Evolutionary conservation across 768 basidiomycete genomes (phyloP), one percentile per base, ranked within the genome.

Genomic region (Psilocybe cyanescens): DNA sequence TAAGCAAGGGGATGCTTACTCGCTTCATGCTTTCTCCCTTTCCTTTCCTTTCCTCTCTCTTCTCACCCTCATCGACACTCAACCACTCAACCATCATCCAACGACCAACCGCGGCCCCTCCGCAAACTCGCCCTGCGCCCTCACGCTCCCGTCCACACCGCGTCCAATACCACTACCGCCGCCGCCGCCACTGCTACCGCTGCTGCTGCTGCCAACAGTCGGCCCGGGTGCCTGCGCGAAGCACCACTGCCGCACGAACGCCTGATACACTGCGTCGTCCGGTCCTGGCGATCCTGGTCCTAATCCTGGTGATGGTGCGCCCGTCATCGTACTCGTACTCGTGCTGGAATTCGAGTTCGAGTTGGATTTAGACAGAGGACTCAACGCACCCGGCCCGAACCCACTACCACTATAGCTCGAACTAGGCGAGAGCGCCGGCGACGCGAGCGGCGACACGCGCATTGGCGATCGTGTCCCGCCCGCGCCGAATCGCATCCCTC

Each of bases 221-320:
- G 58, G 58, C n/a, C 58, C 58, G n/a, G 58, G 58, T 0, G 50
- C 58, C 65, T 82, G 79, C 7, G 86, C 86, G 71, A 90, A 90
- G 71, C 88, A 89, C 88, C 88, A 90, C 69, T 87, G 83, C 57
- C 76, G 67, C 53, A 89, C 82, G 61, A 89, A 85, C 24, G 86
- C 85, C 57, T 88, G 81, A 67, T 89, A 89, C 14, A 78, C 62
- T 8, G 73, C 71, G 17, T 77, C 79, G 47, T 67, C 68, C 17
- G 62, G 54, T 19, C 3, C 50, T 33, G 35, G 58, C 16, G 16
- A 57, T 24, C 39, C 47, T 39, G 28, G 47, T 4, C 45, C 60
- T 19, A 11, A 55, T 24, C 39, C 47, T 39, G 28, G 47, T 8
- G 41, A 19, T 24, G 44, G 28, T 35, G 24, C 6, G 16, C 44